These are phyloP conservation scores for Triticum urartu DNA, from an alignment of 176 grass and related monocot species.

Conservation along the genomic window DNA sequence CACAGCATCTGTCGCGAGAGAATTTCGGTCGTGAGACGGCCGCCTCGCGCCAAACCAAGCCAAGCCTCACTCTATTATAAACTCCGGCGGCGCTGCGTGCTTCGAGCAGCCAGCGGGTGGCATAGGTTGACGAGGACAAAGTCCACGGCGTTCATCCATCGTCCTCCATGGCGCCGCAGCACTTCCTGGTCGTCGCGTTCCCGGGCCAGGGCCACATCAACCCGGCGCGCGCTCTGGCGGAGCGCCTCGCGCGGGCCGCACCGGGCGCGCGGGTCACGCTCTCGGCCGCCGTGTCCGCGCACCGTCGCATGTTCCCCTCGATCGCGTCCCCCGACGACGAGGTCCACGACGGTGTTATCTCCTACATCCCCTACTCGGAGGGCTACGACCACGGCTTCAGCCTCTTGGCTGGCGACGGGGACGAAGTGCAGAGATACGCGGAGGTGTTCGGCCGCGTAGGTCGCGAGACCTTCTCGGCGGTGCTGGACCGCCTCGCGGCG, in stretches of 20 bases:
- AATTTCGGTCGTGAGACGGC: too few species aligned
- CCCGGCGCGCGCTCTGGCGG: conserved; percentile 38
- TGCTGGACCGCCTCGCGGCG: conserved; percentile 35
- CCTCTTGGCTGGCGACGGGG: background rate
- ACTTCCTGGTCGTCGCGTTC: conserved; percentile 53
- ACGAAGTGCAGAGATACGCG: background rate
- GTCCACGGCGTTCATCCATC: background rate
- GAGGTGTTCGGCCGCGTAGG: background rate
- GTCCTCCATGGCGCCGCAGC: conserved; percentile 18
- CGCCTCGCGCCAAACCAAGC: too few species aligned
- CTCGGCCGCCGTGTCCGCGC: conserved; percentile 39
- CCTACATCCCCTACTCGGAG: conserved; percentile 51
- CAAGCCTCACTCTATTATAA: background rate
- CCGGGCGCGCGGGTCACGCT: conserved; percentile 46
- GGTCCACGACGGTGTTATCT: conserved; percentile 36
- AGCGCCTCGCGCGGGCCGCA: conserved; percentile 8
- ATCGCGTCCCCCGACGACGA: conserved; percentile 31
- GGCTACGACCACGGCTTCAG: conserved; percentile 43
- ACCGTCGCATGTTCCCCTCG: conserved; percentile 48
- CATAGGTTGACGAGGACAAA: background rate
- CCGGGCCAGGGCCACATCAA: conserved; percentile 53
- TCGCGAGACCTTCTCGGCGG: conserved; percentile 4
- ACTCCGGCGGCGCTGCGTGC: background rate
- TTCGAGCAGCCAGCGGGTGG: background rate
- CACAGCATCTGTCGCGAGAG: too few species aligned